phyloP scores from a whole-genome alignment of 805 yeast species.

The Metschnikowia baotianmanensis region DNA sequence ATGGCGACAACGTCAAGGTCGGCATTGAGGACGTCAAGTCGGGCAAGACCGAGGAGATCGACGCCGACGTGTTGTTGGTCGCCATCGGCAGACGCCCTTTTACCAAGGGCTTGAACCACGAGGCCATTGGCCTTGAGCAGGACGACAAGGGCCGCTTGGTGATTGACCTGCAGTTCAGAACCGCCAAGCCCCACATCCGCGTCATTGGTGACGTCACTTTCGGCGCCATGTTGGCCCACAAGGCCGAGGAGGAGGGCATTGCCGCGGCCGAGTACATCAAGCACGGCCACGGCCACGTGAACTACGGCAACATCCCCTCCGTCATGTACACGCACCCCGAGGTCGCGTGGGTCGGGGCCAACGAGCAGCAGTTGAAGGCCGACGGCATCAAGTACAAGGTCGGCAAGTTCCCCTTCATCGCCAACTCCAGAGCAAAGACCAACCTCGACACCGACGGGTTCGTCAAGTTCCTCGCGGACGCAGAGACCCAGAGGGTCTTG shows the following conservation, averaged over 20 bases:
- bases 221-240: slow-evolving; percentile 99
- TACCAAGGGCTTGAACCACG: slow-evolving; percentile 85
- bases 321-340: slow-evolving; percentile 99
- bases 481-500: slow-evolving; percentile 92
- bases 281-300: slow-evolving; percentile 94
- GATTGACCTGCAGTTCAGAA: slow-evolving; percentile 89
- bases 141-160: slow-evolving; percentile 93
- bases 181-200: slow-evolving; percentile 90
- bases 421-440: slow-evolving; percentile 99
- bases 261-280: slow-evolving; percentile 97
- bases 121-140: slow-evolving; percentile 81
- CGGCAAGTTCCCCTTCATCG: slow-evolving; percentile 98
- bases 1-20: slow-evolving; percentile 83
- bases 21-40: slow-evolving; percentile 87
- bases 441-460: slow-evolving; percentile 96
- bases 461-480: slow-evolving; percentile 93
- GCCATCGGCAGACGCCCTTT: slow-evolving; percentile 99
- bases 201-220: slow-evolving; percentile 98
- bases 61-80: slow-evolving; percentile 90
- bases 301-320: slow-evolving; percentile 95
- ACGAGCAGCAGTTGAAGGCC: slow-evolving; percentile 90
- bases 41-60: slow-evolving; percentile 74
- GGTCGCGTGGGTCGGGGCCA: slow-evolving; percentile 99
- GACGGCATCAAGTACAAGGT: slow-evolving; percentile 88
- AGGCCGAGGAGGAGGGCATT: slow-evolving; percentile 99